phyloP scores from a whole-genome alignment of 495 filamentous ascomycete species.

The Penicillium bovifimosum region DNA sequence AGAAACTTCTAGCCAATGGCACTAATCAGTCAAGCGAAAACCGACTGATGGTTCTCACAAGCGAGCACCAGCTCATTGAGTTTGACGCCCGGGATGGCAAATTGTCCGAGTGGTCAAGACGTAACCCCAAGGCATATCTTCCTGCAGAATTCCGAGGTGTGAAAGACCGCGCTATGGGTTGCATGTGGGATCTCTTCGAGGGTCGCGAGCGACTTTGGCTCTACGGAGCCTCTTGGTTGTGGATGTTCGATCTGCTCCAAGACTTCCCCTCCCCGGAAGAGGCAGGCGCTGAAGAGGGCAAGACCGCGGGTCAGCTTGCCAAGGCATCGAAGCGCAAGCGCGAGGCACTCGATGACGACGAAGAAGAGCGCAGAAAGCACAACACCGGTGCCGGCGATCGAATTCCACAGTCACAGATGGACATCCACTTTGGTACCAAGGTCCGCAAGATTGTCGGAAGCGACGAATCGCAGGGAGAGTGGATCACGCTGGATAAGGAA shows the following conservation, averaged over 20 bases:
- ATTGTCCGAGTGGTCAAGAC: constrained; percentile 77
- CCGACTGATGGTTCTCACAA: constrained; percentile 68
- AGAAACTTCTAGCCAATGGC: constrained; percentile 36
- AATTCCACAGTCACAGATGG: constrained; percentile 53
- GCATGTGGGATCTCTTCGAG: constrained; percentile 69
- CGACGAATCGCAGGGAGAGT: constrained; percentile 37
- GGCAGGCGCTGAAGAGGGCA: constrained; percentile 20
- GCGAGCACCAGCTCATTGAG: constrained; percentile 66
- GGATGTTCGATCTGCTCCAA: constrained; percentile 81
- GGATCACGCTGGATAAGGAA: constrained; percentile 43
- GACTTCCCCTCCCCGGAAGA: constrained; percentile 53
- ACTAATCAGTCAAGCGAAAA: constrained; percentile 40
- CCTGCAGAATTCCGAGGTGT: constrained; percentile 65
- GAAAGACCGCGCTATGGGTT: constrained; percentile 73
- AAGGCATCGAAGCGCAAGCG: constrained; percentile 44
- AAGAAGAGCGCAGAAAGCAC: constrained; percentile 34
- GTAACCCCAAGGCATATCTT: constrained; percentile 69
- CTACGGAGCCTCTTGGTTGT: constrained; percentile 78
- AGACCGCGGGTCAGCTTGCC: constrained; percentile 16
- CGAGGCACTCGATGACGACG: constrained; percentile 29
- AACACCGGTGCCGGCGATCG: constrained; percentile 55
- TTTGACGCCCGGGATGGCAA: constrained; percentile 69
- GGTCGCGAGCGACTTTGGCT: constrained; percentile 68
- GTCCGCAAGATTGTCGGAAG: constrained; percentile 45
- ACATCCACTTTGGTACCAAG: constrained; percentile 53